Evolutionary conservation across 2,329 filamentous ascomycete species (phyloP), one percentile per base, ranked within the genome.

Genomic region (Aspergillus thermomutatus): DNA sequence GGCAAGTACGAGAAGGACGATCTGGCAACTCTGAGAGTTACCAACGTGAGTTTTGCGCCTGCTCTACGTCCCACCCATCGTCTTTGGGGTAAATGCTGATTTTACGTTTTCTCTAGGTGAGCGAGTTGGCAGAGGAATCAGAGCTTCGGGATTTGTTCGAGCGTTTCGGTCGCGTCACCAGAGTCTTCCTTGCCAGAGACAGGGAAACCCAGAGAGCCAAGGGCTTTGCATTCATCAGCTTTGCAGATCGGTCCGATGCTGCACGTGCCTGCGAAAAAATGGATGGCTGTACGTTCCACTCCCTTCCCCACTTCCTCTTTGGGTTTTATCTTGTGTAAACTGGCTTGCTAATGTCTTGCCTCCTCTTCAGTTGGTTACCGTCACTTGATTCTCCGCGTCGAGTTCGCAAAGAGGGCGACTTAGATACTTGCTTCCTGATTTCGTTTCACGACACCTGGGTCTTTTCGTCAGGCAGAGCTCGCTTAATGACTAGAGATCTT

Each of bases 201-300:
- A 84, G 94, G 74, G 94, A 99, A 70, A 99, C 94, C 43, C 91
- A 92, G 60, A 82, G 93, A 75, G 94, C 94, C 68, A 99, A 99
- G 86, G 94, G 94, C 61, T 99, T 99, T 75, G 95, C 95, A 26
- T 99, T 99, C 77, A 96, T 99, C 82, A 96, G 91, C 77, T 99
- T 94, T 73, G 90, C 89, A 59, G 94, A 99, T 76, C 83, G 94
- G 66, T 78, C 82, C 66, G 94, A 99, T 77, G 94, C 94, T 66
- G 90, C 90, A 67, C 90, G 89, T 80, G 94, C 94, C 43, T 96
- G 91, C 80, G 88, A 89, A 80, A 97, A 96, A 85, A 93, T 99
- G 91, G 94, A 99, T 78, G 94, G 94, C 70, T 97, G 81, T 84
- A 80, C 75, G 82, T 81, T 60, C 41, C 49, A 26, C 19, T 41